Base-by-base conservation (phyloP, 2,329 filamentous ascomycete genomes). In the Microsporum canis region DNA sequence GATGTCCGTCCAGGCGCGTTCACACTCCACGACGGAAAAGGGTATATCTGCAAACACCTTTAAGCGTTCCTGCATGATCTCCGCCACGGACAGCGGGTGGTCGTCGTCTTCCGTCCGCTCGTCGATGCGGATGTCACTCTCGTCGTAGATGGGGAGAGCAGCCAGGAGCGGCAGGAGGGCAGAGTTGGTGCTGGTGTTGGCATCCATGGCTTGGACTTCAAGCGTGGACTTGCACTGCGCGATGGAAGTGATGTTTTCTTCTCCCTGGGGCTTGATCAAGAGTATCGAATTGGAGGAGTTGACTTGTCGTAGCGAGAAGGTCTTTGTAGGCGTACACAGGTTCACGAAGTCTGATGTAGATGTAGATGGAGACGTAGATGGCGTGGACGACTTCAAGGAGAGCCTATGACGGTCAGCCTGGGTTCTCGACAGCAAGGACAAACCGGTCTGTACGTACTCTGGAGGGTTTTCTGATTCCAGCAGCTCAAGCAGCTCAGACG, bases 241-340 rank as follows among this genome's bases (percentile, higher is more conserved):
- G 60, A 79, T 74, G 0, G 74, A 66, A 0, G 74, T 75, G 23
- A 80, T 61, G 0, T 70, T 68, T 56, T 71, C 68, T 29, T 34
- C 62, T 29, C 58, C 65, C 65, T 64, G 34, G 3, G 78, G 77
- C 57, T 73, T 73, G 29, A 82, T 73, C 41, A 86, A 68, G 70
- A 82, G 82, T 61, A 86, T 76, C 39, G 81, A 83, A 66, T 87
- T 87, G 31, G 84, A 86, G 14, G 84, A 85, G 66, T 84, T 83
- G 59, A 86, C 83, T 70, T 86, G 83, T 66, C 83, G 82, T 58
- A 86, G 72, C 62, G 80, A 78, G 73, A 80, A 87, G 8, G 83
- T 84, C 65, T 79, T 76, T 60, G 75, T 75, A 7, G 76, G 73
- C 1, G 82, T 85, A 72, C 84, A 86, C 62, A 87, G 75, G 63